phyloP scores from a whole-genome alignment of 2,329 filamentous ascomycete genomes.

The Lasiodiplodia hormozganensis region DNA sequence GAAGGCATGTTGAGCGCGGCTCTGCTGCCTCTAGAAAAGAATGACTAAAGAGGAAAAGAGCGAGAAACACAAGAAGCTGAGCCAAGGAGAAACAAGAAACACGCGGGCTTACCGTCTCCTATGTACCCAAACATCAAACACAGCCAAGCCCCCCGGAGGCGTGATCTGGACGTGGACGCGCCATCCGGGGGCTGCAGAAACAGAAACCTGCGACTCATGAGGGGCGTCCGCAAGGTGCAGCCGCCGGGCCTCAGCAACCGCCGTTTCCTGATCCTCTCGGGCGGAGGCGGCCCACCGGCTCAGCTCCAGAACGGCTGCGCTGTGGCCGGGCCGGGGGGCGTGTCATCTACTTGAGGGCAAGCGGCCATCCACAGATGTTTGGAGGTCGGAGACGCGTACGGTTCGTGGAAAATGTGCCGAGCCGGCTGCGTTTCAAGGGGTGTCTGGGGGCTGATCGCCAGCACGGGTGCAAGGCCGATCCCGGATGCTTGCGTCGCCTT shows the following conservation, averaged over 20 bases:
- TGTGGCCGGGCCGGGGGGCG: not conserved
- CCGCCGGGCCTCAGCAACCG: constrained; percentile 15
- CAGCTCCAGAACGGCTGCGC: not conserved
- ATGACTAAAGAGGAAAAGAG: constrained; percentile 14
- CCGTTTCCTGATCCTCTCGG: constrained; percentile 15
- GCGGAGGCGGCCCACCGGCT: not conserved
- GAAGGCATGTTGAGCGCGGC: constrained; percentile 37
- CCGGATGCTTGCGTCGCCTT: constrained; percentile 20
- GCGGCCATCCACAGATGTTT: constrained; percentile 12
- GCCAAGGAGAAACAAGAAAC: constrained; percentile 24
- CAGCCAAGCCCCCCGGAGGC: not conserved
- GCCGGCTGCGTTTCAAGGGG: constrained; percentile 20
- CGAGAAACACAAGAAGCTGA: constrained; percentile 5
- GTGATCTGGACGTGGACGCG: constrained; percentile 17
- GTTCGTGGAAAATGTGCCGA: constrained; percentile 20
- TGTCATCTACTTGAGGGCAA: constrained; percentile 21
- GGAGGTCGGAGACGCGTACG: not conserved
- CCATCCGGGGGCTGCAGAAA: constrained; percentile 7
- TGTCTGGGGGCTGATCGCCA: constrained; percentile 10
- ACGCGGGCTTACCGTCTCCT: constrained; percentile 10
- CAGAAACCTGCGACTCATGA: constrained; percentile 14
- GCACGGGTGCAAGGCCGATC: constrained; percentile 18
- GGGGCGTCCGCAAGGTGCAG: not conserved
- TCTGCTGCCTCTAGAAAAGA: constrained; percentile 5
- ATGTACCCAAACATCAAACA: constrained; percentile 27